Conservation (phyloP, 1,284 basidiomycete species). For the Kwoniella shivajii region DNA sequence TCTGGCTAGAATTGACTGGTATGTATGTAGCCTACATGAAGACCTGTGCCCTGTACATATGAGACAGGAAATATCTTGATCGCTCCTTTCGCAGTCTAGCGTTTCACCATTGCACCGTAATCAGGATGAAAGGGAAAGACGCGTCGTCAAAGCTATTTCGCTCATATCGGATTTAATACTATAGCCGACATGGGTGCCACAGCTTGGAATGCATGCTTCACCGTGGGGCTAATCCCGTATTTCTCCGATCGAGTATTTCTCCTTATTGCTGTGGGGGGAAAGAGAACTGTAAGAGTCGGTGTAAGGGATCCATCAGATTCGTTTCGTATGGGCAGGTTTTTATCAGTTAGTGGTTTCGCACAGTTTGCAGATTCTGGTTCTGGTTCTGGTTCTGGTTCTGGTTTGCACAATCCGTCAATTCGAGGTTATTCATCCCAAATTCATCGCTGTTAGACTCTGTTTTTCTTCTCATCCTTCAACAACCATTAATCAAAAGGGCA, state of each 20-base stretch:
- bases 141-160: no score
- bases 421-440: background rate
- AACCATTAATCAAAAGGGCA: conserved; percentile 5
- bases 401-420: conserved; percentile 1
- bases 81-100: no score
- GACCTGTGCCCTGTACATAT: no score
- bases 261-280: no score
- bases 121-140: no score
- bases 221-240: background rate
- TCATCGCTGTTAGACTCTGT: background rate
- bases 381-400: background rate
- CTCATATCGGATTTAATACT: conserved; percentile 11
- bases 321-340: no score
- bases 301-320: no score
- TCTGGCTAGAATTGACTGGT: no score
- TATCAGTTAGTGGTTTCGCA: background rate
- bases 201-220: background rate
- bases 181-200: conserved; percentile 3
- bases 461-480: conserved; percentile 19
- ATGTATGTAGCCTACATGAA: no score
- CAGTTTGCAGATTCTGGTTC: background rate
- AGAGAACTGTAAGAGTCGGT: no score
- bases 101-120: no score
- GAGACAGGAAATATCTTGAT: no score
- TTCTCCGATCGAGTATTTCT: conserved; percentile 6